Conservation (phyloP, 1,139 yeast genomes). For the Lodderomyces elongisporus region DNA sequence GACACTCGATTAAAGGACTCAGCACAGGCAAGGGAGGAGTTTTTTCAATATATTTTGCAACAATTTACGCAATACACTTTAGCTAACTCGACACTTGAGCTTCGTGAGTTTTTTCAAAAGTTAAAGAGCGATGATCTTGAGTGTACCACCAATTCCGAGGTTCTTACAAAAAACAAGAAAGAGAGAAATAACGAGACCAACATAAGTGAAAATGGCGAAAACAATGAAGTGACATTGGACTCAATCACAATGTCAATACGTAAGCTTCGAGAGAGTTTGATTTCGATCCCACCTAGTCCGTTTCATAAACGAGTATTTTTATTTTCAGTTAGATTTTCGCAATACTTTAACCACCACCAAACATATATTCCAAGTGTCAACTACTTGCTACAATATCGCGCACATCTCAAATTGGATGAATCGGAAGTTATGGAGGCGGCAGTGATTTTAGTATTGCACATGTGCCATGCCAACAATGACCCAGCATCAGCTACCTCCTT, state of each 20-base stretch:
- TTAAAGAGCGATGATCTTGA: conserved; percentile 10
- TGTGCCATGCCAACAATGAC: conserved; percentile 42
- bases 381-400: conserved; percentile 26
- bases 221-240: conserved; percentile 16
- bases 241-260: conserved; percentile 27
- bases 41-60: conserved; percentile 31
- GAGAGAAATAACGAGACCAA: neutral
- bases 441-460: conserved; percentile 40
- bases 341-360: conserved; percentile 48
- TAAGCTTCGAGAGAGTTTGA: conserved; percentile 52
- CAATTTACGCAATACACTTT: conserved; percentile 27
- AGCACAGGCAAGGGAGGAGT: conserved; percentile 31
- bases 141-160: conserved; percentile 5
- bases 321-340: conserved; percentile 44
- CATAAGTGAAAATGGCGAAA: conserved; percentile 1
- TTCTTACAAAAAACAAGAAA: conserved; percentile 1
- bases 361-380: conserved; percentile 53
- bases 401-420: conserved; percentile 7
- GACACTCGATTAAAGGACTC: conserved; percentile 47
- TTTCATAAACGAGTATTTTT: conserved; percentile 47
- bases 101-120: conserved; percentile 15
- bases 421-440: conserved; percentile 38
- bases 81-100: conserved; percentile 15
- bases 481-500: conserved; percentile 30
- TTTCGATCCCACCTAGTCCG: conserved; percentile 30